These are phyloP conservation scores for Trypethelium eluteriae DNA, from an alignment of 495 filamentous ascomycete species.

Conservation along the genomic window DNA sequence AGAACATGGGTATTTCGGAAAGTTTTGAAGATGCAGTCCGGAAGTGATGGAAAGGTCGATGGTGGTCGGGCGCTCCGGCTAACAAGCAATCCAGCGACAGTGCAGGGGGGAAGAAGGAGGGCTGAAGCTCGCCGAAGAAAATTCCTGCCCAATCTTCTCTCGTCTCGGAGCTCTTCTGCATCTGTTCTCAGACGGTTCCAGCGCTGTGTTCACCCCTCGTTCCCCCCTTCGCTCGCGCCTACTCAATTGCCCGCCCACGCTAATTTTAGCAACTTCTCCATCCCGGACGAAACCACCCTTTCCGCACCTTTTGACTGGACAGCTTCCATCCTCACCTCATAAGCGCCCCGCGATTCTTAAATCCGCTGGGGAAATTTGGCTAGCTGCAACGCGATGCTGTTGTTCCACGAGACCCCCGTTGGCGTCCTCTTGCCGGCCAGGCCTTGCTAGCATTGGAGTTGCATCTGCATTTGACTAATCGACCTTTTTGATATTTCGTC, in stretches of 20 bases:
- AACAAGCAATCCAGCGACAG: neutral
- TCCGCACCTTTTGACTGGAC: constrained; percentile 8
- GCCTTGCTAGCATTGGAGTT: constrained; percentile 2
- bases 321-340: neutral
- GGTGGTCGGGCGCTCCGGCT: neutral
- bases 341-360: constrained; percentile 2
- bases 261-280: constrained; percentile 2
- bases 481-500: neutral
- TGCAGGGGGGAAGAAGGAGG: neutral
- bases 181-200: neutral
- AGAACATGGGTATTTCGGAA: too few relatives aligned
- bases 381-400: constrained; percentile 9
- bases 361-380: neutral
- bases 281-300: neutral
- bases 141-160: neutral
- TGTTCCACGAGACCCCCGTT: neutral
- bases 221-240: neutral
- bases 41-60: too few relatives aligned
- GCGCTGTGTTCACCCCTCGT: neutral
- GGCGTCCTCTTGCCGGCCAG: neutral
- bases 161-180: neutral
- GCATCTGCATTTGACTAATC: neutral
- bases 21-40: too few relatives aligned
- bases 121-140: neutral
- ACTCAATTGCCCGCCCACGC: neutral